Base-by-base conservation (phyloP, 2,329 filamentous ascomycete genomes). In the Alternaria rosae region DNA sequence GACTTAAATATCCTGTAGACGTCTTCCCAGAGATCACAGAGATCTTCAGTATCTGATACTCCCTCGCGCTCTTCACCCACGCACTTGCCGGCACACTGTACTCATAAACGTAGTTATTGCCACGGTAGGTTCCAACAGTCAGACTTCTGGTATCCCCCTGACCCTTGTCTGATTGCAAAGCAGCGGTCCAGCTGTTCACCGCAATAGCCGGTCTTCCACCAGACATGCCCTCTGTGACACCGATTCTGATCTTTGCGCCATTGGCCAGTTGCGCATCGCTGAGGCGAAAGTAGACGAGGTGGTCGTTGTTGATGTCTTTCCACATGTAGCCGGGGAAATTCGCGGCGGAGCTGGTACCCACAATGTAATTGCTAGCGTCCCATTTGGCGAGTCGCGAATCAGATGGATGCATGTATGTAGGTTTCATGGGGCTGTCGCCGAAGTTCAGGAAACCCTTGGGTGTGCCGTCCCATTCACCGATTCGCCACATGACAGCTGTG, bases 401-500 rank as follows among this genome's bases (percentile, higher is more conserved):
- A 4, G 69, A 80, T 3, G 79, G 79, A 54, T 81, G 80, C 79
- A 81, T 82, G 58, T 80, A 81, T 0, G 79, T 81, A 8, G 77
- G 80, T 64, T 81, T 79, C 73, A 80, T 80, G 7, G 79, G 76
- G 8, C 74, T 76, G 47, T 79, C 76, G 45, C 70, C 77, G 13
- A 80, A 71, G 57, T 91, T 90, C 68, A 84, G 84, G 81, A 91
- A 88, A 21, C 87, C 87, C 9, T 67, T 70, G 7, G 69, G 67
- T 73, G 87, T 84, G 44, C 88, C 88, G 67, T 91, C 88, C 79
- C 86, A 89, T 30, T 87, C 82, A 17, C 88, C 88, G 45, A 91
- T 88, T 70, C 86, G 85, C 81, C 85, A 90, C 45, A 90, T 79
- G 15, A 64, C 68, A 4, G 68, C n/a, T 0, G 84, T 85, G 1